phyloP scores from a whole-genome alignment of 352 stramenopile species.

The Pythium rhizo-oryzae region DNA sequence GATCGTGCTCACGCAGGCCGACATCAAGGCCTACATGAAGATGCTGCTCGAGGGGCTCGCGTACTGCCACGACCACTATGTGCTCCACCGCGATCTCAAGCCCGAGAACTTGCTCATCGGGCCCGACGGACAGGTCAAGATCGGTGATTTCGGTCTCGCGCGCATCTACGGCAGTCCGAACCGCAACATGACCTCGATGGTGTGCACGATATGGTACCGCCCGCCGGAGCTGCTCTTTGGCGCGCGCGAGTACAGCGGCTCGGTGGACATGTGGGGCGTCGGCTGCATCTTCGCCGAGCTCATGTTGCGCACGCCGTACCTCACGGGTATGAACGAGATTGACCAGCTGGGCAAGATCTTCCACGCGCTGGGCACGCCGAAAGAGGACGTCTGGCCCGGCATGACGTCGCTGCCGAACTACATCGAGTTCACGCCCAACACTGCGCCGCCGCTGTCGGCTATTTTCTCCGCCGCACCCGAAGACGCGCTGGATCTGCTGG shows the following conservation, averaged over 20 bases:
- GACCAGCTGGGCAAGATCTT: constrained; percentile 90
- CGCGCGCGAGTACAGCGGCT: constrained; percentile 80
- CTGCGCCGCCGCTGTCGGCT: constrained; percentile 58
- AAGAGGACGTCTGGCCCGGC: constrained; percentile 76
- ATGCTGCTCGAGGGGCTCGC: constrained; percentile 81
- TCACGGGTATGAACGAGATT: constrained; percentile 82
- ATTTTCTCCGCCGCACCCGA: constrained; percentile 79
- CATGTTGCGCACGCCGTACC: constrained; percentile 80
- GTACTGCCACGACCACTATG: constrained; percentile 83
- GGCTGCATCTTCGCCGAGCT: constrained; percentile 90
- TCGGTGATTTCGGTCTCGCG: constrained; percentile 89
- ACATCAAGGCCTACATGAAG: constrained; percentile 90
- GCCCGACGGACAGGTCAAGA: constrained; percentile 79
- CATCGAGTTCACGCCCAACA: constrained; percentile 77
- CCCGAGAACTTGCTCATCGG: constrained; percentile 88
- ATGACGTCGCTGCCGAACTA: constrained; percentile 78
- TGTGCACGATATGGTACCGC: constrained; percentile 90
- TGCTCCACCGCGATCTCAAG: constrained; percentile 89
- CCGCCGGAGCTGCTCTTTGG: constrained; percentile 89
- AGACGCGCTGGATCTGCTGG: constrained; percentile 72
- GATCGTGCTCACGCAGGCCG: constrained; percentile 76
- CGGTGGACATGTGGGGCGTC: constrained; percentile 88
- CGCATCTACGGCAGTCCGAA: constrained; percentile 86
- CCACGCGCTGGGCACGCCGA: constrained; percentile 84
- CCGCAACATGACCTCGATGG: constrained; percentile 89